Base-by-base conservation (phyloP, 345 rosid genomes). In the Salix purpurea region DNA sequence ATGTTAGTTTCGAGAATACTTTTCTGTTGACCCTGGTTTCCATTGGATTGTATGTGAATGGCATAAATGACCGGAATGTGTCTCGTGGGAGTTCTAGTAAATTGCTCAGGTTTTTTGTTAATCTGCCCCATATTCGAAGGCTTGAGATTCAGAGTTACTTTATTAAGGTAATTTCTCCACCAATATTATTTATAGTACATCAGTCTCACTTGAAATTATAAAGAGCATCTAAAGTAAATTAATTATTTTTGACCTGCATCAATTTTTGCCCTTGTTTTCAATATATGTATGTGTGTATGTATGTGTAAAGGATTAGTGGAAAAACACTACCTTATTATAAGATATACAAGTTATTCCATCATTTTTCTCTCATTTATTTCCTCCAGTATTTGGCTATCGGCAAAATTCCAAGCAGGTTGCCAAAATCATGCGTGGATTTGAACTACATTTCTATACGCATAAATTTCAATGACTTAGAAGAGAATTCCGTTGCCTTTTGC, bases 101-200 rank as follows among this genome's bases (percentile, higher is more conserved):
- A 84, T 64, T 91, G 79, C 82, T 87, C 70, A 88, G 85, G 67
- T 91, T 91, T 85, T 89, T 91, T 79, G 85, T 71, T 74, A 85
- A 88, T 83, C 80, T 91, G 72, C 91, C 95, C 67, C 90, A 86
- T 69, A 82, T 91, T 69, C 87, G 89, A 69, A 87, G 91, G 80
- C 90, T 91, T 19, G 92, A 91, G 84, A 78, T 91, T 76, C 90
- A 91, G 86, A 88, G 86, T 78, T 89, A 85, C 87, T 89, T 88
- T 82, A 69, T 91, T 44, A 89, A 88, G 95, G 95, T 91, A 82
- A 73, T 40, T 16, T 3, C 71, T 69, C 28, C 24, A 62, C 12
- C 70, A 4, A 2, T 56, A 40, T 70, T 30, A 39, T 70, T 42
- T 34, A n/a, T 28, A 1, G 14, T 36, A 46, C 42, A 32, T 46